Evolutionary conservation across 192 early-diverging fungal species (phyloP), one percentile per base, ranked within the genome.

Genomic region (Thoreauomyces humboldtii): DNA sequence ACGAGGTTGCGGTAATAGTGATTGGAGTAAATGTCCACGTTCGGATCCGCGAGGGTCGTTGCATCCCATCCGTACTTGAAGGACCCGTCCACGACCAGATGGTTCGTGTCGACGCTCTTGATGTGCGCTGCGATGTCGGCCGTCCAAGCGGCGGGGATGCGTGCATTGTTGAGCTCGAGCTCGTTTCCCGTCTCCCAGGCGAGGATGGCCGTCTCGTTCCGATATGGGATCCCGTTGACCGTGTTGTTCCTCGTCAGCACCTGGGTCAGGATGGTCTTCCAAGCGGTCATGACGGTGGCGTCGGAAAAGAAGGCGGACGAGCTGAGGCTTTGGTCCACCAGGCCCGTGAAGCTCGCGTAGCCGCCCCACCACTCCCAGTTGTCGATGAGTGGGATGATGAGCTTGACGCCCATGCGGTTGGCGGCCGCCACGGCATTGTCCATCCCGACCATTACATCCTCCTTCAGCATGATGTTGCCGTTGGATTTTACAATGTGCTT

Each of bases 171-270:
- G 21, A 56, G 17, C 11, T 53, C 34, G 19, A 76, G 61, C 59
- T 79, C 77, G 48, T 79, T 79, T 0, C 73, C 74, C 12, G 72
- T 76, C 44, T 76, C 74, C 77, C 73, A 79, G 2, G 56, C 56
- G 28, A 76, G 61, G 36, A 79, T 79, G 12, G 56, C 28, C 9
- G 77, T 71, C 28, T 79, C 77, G 46, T 73, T 56, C 24, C 48
- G 22, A 59, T 79, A 79, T 33, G 24, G 24, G 28, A 73, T 19
- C 6, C 67, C 67, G 24, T 60, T 71, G 17, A 69, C n/a, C 0
- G 61, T 76, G 51, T 79, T 79, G 28, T 42, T 57, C 12, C 77
- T 61, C 22, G 29, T 56, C 11, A 79, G 6, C 5, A 76, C 45
- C 47, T 56, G 38, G 21, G n/a, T 9, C 22, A 76, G 35, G 35